These are phyloP conservation scores for Verticillium longisporum DNA, from an alignment of 2,329 filamentous ascomycete species.

Conservation along the genomic window DNA sequence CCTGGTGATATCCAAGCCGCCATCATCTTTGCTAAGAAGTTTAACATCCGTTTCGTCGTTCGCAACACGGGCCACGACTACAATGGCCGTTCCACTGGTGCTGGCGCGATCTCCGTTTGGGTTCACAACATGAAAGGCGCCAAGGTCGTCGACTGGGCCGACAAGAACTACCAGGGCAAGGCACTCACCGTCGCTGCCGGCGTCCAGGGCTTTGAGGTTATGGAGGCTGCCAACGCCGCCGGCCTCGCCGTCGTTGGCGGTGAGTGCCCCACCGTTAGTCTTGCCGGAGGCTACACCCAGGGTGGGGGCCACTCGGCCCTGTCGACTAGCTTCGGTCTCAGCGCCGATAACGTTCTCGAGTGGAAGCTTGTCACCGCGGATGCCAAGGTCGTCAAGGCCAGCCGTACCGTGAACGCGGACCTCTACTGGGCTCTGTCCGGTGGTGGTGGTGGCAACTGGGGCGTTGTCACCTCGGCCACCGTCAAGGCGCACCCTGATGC, in stretches of 20 bases:
- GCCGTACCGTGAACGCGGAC: constrained; percentile 32
- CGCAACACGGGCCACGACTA: constrained; percentile 49
- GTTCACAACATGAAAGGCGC: constrained; percentile 36
- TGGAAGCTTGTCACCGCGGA: constrained; percentile 39
- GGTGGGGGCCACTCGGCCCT: constrained; percentile 45
- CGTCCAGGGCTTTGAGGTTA: constrained; percentile 45
- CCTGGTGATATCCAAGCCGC: constrained; percentile 38
- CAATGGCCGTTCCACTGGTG: constrained; percentile 44
- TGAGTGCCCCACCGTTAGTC: constrained; percentile 32
- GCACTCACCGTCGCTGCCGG: constrained; percentile 51
- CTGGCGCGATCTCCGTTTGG: constrained; percentile 40
- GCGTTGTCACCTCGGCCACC: constrained; percentile 31
- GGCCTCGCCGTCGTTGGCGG: constrained; percentile 46
- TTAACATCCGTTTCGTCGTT: constrained; percentile 43
- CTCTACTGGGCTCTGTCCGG: constrained; percentile 44
- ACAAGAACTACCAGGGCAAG: constrained; percentile 28
- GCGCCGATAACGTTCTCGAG: constrained; percentile 42
- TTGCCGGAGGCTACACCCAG: constrained; percentile 18
- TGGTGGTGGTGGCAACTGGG: constrained; percentile 36
- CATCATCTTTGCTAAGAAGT: constrained; percentile 36
- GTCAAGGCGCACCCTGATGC: constrained; percentile 25
- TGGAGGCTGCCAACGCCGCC: constrained; percentile 37
- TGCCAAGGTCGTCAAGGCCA: constrained; percentile 33
- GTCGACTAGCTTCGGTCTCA: constrained; percentile 31
- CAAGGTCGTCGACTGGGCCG: constrained; percentile 15